Percentiles rank a stretch among this genome's conserved stretches.
Conservation (phyloP, 768 basidiomycete genomes). For the Boletellus sp. region DNA sequence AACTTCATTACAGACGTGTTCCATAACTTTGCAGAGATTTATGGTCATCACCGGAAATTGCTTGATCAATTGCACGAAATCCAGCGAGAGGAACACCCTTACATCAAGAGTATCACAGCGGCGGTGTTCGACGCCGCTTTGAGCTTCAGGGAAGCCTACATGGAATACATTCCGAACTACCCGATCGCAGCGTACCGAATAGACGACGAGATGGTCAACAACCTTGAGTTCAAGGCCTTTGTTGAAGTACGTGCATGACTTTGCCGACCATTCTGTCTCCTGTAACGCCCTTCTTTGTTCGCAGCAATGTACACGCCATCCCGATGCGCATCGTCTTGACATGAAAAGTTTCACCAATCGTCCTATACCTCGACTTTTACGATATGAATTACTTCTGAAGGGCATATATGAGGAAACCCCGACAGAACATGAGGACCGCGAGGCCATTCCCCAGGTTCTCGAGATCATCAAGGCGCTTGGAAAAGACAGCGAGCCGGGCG, state of each 20-base stretch:
- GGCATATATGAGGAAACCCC: constrained; percentile 75
- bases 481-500: constrained; percentile 85
- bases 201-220: constrained; percentile 83
- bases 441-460: constrained; percentile 79
- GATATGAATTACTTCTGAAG: constrained; percentile 84
- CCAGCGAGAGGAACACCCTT: constrained; percentile 83
- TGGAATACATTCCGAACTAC: constrained; percentile 91
- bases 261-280: background rate
- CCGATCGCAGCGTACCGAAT: constrained; percentile 87
- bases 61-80: constrained; percentile 81
- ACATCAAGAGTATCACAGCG: constrained; percentile 76
- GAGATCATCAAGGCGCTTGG: constrained; percentile 84
- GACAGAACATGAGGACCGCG: constrained; percentile 71
- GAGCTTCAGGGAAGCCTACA: constrained; percentile 89
- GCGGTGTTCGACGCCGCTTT: constrained; percentile 84
- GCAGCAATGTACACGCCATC: constrained; percentile 55
- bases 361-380: constrained; percentile 84
- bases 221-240: constrained; percentile 75
- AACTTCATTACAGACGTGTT: constrained; percentile 84
- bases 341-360: constrained; percentile 93
- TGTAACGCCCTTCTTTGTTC: constrained; percentile 1
- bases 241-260: constrained; percentile 57
- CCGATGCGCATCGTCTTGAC: constrained; percentile 77
- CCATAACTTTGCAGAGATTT: constrained; percentile 79
- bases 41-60: constrained; percentile 68